Evolutionary conservation across 2,329 filamentous ascomycete genomes (phyloP).

Genomic region (Fusarium xylarioides): DNA sequence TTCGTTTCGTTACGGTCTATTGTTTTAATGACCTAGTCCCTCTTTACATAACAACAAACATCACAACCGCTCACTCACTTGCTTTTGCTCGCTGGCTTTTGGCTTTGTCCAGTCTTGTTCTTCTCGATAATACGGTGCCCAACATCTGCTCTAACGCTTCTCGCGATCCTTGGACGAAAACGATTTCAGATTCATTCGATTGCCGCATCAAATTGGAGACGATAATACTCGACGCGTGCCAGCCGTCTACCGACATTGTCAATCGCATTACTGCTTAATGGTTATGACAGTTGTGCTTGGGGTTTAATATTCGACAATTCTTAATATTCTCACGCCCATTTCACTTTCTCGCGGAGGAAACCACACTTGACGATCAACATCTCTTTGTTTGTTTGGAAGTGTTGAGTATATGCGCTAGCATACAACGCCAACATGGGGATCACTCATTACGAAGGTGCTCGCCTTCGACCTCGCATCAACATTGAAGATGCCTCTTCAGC

Average conservation of each 20-base stretch:
- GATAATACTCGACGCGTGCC: constrained; percentile 13
- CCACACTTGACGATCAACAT: constrained; percentile 7
- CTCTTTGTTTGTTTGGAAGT: constrained; percentile 16
- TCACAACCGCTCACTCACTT: constrained; percentile 30
- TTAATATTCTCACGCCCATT: constrained; percentile 31
- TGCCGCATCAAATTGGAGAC: constrained; percentile 20
- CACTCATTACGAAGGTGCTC: constrained; percentile 29
- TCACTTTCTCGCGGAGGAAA: constrained; percentile 20
- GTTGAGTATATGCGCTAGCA: constrained; percentile 17
- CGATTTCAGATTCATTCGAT: constrained; percentile 30
- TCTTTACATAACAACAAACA: constrained; percentile 38
- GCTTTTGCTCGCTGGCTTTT: constrained; percentile 33
- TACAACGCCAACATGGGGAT: constrained; percentile 33
- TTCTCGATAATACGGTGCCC: constrained; percentile 9
- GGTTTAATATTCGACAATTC: constrained; percentile 30
- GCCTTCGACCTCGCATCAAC: constrained; percentile 43
- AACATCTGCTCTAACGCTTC: constrained; percentile 22
- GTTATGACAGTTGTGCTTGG: constrained; percentile 30
- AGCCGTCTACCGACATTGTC: constrained; percentile 9
- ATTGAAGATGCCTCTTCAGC: constrained; percentile 26
- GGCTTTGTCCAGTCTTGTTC: constrained; percentile 17
- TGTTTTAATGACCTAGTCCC: constrained; percentile 32
- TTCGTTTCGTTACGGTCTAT: constrained; percentile 40
- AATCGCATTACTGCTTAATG: constrained; percentile 34
- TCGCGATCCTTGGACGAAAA: constrained; percentile 35